These are phyloP conservation scores for Eucalyptus victrix DNA, from an alignment of 345 rosid genomes.

Conservation along the genomic window DNA sequence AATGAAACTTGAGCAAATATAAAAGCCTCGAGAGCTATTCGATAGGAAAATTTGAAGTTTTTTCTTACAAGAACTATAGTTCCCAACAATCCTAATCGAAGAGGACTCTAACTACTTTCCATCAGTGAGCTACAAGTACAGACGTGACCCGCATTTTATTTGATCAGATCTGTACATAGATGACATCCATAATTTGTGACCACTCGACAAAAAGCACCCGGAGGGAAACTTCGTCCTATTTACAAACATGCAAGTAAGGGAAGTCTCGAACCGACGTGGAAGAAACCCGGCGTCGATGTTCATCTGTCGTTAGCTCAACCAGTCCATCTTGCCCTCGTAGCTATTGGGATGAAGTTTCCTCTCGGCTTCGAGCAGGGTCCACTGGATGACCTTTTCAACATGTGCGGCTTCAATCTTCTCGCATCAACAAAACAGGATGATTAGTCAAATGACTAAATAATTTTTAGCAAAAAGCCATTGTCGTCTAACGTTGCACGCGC, in stretches of 20 bases:
- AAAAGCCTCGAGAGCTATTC: neutral
- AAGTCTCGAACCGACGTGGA: neutral
- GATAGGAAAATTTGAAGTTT: neutral
- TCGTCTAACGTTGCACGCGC: neutral
- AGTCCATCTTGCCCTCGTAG: neutral
- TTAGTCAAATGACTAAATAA: neutral
- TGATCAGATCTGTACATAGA: neutral
- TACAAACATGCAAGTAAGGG: neutral
- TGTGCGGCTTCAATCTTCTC: constrained; percentile 35
- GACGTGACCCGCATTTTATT: neutral
- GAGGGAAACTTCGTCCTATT: neutral
- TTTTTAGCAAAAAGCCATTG: neutral
- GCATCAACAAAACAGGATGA: neutral
- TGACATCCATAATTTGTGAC: neutral
- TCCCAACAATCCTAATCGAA: neutral
- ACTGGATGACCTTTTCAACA: constrained; percentile 24
- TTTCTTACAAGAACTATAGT: neutral
- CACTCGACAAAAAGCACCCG: too few species aligned
- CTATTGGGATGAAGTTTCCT: constrained; percentile 2
- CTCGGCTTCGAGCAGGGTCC: constrained; percentile 25
- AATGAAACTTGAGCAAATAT: neutral
- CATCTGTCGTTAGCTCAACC: neutral
- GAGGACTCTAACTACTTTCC: neutral
- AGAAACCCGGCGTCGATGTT: neutral
- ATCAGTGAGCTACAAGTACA: neutral